phyloP scores from a whole-genome alignment of 768 basidiomycete genomes.

The Lactarius sp. region DNA sequence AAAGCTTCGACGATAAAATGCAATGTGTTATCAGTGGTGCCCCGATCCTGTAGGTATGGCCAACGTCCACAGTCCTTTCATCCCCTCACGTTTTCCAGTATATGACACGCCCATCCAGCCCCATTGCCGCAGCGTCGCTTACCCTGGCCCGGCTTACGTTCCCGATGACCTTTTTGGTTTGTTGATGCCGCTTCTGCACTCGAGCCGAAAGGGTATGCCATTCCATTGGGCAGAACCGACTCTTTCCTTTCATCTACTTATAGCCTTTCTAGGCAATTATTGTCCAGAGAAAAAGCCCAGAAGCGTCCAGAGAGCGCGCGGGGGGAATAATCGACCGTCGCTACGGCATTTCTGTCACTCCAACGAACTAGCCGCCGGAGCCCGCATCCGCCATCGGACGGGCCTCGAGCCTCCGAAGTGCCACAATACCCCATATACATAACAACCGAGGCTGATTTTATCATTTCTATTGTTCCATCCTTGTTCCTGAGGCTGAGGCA shows the following conservation, averaged over 20 bases:
- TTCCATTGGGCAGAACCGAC: neutral
- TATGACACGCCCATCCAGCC: neutral
- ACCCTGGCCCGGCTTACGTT: neutral
- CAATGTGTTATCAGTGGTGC: neutral
- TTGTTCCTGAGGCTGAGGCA: neutral
- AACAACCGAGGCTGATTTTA: neutral
- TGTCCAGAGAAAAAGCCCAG: neutral
- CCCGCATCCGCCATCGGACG: neutral
- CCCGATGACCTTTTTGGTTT: neutral
- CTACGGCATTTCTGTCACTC: constrained; percentile 2
- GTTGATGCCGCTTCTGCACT: neutral
- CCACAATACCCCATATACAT: neutral
- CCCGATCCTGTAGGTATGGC: neutral
- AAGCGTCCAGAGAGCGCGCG: neutral
- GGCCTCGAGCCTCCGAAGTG: neutral
- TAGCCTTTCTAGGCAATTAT: constrained; percentile 8
- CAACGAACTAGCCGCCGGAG: neutral
- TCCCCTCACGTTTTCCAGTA: neutral
- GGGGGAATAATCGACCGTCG: constrained; percentile 11
- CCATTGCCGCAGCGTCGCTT: neutral
- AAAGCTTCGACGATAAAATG: constrained; percentile 4
- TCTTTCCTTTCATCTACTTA: neutral
- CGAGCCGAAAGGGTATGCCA: neutral
- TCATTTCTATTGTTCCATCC: neutral
- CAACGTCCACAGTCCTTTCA: neutral